Evolutionary conservation across 768 basidiomycete genomes (phyloP), one percentile per base, ranked within the genome.

Genomic region (Serendipita vermifera): DNA sequence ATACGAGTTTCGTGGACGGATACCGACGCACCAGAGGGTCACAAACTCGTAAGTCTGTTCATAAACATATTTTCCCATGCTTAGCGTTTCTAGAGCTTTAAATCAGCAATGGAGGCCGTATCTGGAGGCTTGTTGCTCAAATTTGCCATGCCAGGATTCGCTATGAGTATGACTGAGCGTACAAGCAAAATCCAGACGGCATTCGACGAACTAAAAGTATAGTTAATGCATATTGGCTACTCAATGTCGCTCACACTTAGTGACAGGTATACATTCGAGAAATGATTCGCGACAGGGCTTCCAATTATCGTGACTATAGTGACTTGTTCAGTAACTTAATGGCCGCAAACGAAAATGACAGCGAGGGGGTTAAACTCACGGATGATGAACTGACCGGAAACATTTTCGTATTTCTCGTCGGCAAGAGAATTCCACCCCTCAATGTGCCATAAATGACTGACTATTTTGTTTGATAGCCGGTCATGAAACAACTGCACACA

Each of bases 361-460:
- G 64, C 9, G 57, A 58, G 2, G 62, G 58, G 9, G 59, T 69
- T 55, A 67, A 58, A 57, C 55, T 78, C 29, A 71, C 70, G 2
- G 75, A 78, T 35, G 72, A 66, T 13, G 76, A 78, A 55, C 57
- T 78, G 11, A 59, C 76, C 4, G 77, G 75, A 3, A 69, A 78
- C 58, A 71, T 73, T 22, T 33, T 60, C 55, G 2, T 33, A 36
- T 41, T 26, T 2, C 9, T 38, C 31, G 3, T 17, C 17, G 46
- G 46, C 32, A 15, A 20, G 46, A 26, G 11, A 7, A n/a, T n/a
- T n/a, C 9, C 40, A 43, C 9, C n/a, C n/a, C n/a, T n/a, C n/a
- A n/a, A n/a, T n/a, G n/a, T n/a, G n/a, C n/a, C n/a, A n/a, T n/a
- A n/a, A n/a, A n/a, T n/a, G n/a, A n/a, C n/a, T n/a, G n/a, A n/a